phyloP scores from a whole-genome alignment of 2,329 filamentous ascomycete species.

The Aspergillus ibericus region DNA sequence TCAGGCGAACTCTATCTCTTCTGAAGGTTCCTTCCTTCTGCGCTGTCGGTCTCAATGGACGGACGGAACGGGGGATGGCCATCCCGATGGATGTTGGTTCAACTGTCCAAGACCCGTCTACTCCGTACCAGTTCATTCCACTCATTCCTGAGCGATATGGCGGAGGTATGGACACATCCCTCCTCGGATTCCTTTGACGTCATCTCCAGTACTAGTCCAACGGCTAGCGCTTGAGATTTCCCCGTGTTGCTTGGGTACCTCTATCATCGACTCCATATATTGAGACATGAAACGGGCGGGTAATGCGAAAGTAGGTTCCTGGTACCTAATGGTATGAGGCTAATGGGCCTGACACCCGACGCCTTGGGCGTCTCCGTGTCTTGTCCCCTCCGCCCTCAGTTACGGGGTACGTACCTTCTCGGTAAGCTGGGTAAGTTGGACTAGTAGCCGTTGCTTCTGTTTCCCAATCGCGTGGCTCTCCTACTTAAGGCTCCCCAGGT shows the following conservation, averaged over 20 bases:
- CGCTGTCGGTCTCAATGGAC: not conserved
- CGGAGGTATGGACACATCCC: not conserved
- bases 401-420: not conserved
- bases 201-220: constrained; percentile 5
- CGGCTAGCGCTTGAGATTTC: constrained; percentile 1
- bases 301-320: constrained; percentile 6
- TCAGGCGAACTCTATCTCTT: constrained; percentile 5
- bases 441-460: not conserved
- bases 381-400: not conserved
- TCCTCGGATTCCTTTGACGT: constrained; percentile 16
- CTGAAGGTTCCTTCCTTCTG: not conserved
- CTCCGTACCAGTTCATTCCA: too few species aligned
- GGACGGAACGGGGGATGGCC: not conserved
- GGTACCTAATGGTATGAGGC: constrained; percentile 6
- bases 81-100: not conserved
- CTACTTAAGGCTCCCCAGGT: not conserved
- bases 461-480: not conserved
- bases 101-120: too few species aligned
- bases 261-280: not conserved
- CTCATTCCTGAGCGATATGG: not conserved
- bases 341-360: constrained; percentile 1
- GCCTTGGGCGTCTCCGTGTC: not conserved
- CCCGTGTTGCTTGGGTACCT: not conserved
- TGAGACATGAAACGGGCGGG: constrained; percentile 4
- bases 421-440: not conserved